phyloP scores from a whole-genome alignment of 306 rosid genomes.

The Acacia acuminata region DNA sequence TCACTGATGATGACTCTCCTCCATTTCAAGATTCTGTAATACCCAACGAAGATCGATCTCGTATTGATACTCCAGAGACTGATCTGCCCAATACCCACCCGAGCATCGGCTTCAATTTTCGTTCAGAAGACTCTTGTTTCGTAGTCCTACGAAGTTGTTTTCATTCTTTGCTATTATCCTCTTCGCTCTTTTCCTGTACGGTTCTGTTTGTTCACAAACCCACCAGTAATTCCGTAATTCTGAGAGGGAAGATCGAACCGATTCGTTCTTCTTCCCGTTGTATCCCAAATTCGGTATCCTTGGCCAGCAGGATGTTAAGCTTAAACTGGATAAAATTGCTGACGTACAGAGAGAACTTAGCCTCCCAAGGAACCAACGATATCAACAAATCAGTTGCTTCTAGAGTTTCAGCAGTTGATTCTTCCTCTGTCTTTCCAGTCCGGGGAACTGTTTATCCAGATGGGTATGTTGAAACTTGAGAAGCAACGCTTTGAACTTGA shows the following conservation, averaged over 20 bases:
- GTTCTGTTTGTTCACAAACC: conserved; percentile 46
- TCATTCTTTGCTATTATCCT: conserved; percentile 52
- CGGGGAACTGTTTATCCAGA: conserved; percentile 76
- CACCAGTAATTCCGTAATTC: conserved; percentile 41
- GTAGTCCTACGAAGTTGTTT: conserved; percentile 44
- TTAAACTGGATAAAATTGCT: conserved; percentile 54
- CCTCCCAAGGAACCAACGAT: conserved; percentile 12
- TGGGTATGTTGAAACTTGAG: conserved; percentile 51
- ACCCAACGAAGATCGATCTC: conserved; percentile 23
- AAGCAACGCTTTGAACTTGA: conserved; percentile 11
- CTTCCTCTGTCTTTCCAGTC: conserved; percentile 66
- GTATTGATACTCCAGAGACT: background rate
- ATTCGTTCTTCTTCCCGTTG: conserved; percentile 57
- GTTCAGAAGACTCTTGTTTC: conserved; percentile 30
- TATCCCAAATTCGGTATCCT: conserved; percentile 43
- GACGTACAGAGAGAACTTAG: conserved; percentile 36
- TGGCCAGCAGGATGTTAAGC: conserved; percentile 48
- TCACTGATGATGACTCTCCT: conserved; percentile 37
- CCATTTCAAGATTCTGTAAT: conserved; percentile 16
- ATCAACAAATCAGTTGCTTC: conserved; percentile 40
- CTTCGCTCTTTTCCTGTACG: conserved; percentile 52
- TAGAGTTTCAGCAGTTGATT: conserved; percentile 34
- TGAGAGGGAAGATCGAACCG: conserved; percentile 40
- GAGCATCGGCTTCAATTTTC: conserved; percentile 38
- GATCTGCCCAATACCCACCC: conserved; percentile 36